These are phyloP conservation scores for Syzygium syzygioides DNA, from an alignment of 441 rosid genomes.

Conservation along the genomic window DNA sequence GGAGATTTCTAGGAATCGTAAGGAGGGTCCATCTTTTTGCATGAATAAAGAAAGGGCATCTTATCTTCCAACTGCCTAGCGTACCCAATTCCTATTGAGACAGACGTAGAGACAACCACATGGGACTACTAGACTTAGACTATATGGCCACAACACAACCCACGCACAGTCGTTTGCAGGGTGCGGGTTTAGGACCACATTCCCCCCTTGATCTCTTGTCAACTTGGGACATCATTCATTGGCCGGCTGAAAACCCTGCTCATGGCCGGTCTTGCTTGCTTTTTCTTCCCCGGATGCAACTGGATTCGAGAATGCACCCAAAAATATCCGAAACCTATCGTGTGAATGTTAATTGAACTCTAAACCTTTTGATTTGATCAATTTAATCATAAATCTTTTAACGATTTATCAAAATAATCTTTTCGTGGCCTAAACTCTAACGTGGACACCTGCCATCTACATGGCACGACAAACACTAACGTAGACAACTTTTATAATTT, in stretches of 20 bases:
- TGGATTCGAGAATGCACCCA: background rate
- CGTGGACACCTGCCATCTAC: fast-evolving
- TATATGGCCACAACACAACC: background rate
- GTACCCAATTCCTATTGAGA: background rate
- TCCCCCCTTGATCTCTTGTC: background rate
- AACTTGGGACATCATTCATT: background rate
- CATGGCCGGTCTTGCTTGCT: background rate
- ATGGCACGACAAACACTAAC: fast-evolving
- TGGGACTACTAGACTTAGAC: background rate
- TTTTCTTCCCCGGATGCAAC: background rate
- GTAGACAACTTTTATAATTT: fast-evolving
- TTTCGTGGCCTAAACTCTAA: too few species aligned
- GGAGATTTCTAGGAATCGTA: background rate
- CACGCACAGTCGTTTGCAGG: background rate
- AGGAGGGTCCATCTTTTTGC: background rate
- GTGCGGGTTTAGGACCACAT: background rate
- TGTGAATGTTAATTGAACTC: too few species aligned
- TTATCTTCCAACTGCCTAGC: background rate
- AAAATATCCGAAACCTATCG: too few species aligned
- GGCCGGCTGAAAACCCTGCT: background rate
- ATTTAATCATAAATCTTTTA: background rate
- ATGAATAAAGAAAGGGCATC: background rate
- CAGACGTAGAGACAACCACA: background rate
- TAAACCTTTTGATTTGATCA: background rate
- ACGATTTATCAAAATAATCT: too few species aligned